Base-by-base conservation (phyloP, 108 stramenopile species). In the Pseudonitzschia multiseries region DNA sequence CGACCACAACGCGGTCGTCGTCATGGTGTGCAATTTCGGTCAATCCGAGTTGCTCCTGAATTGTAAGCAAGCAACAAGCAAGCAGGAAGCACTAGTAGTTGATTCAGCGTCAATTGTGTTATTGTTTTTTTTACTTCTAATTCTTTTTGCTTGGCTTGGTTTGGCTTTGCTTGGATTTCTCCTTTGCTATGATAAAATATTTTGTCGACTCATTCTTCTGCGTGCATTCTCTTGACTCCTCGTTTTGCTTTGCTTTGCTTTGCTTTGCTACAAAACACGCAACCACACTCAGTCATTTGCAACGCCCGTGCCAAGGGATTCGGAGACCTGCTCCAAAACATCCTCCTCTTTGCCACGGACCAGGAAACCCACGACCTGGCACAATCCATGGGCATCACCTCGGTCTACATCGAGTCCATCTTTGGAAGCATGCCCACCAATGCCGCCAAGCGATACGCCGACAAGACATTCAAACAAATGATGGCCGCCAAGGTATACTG, bases 21-120 rank as follows among this genome's bases (percentile, higher is more conserved):
- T 95, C 51, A 85, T 92, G 87, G 89, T 89, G 9, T 83, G 84
- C 13, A 95, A 95, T 68, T 74, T 78, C 65, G 94, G 94, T 18
- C 89, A 92, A 68, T 81, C 83, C 43, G 91, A 93, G 74, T 65
- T 95, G 29, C 77, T 95, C 12, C 70, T 78, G 36, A 95, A 95
- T 56, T 92, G 89, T 77, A 82, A 81, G 12, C 92, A 89, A 5
- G 9, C 50, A 51, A 2, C 9, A n/a, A n/a, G n/a, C n/a, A n/a
- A n/a, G n/a, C n/a, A n/a, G n/a, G n/a, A n/a, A n/a, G n/a, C n/a
- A n/a, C n/a, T n/a, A n/a, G n/a, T n/a, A n/a, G n/a, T n/a, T n/a
- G n/a, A n/a, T n/a, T n/a, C n/a, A n/a, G 52, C 52, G 52, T 52
- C 4, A 8, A 52, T 52, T 20, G 52, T 52, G n/a, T 52, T 8